Base-by-base conservation (phyloP, 495 filamentous ascomycete genomes). In the Penicillium canescens region DNA sequence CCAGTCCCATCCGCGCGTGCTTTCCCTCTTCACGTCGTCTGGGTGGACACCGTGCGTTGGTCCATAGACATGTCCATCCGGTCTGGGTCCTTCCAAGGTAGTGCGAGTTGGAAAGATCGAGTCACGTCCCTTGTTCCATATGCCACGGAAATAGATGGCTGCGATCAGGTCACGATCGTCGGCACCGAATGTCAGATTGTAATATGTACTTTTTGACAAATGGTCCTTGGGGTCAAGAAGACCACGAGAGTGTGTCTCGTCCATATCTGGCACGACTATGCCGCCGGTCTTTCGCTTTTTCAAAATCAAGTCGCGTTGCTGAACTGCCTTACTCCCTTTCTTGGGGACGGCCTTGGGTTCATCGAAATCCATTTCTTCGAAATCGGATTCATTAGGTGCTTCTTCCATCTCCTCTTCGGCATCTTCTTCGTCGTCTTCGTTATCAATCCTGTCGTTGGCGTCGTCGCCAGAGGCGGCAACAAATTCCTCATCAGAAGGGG, bases 1-100 rank as follows among this genome's bases (percentile, higher is more conserved):
- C 84, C 82, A 86, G 50, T 76, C 68, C 79, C 80, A 83, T n/a
- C 72, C 75, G 12, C 56, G 54, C 0, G 71, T 75, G 42, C 69
- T 69, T 63, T 85, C 81, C 41, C 48, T 65, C 35, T 70, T 52
- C 33, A 72, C 26, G 40, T 72, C 71, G 38, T 74, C 76, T 21
- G 73, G 70, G 6, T 63, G 55, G 14, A 66, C 57, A 3, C 76
- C 76, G 53, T 69, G 68, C 0, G 69, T 68, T 50, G 66, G 58
- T 10, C 75, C 81, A 47, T 76, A 79, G n/a, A 62, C 64, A 42
- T 76, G 68, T 36, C 69, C 65, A 49, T 74, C 54, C 42, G 9
- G 48, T 52, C 24, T 60, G 8, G 28, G 28, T 7, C 28, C 50
- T 28, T 71, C 63, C 42, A 78, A 54, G 6, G 72, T 57, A 13